phyloP scores from a whole-genome alignment of 257 asterid genomes.

The Nicotiana benthamiana region DNA sequence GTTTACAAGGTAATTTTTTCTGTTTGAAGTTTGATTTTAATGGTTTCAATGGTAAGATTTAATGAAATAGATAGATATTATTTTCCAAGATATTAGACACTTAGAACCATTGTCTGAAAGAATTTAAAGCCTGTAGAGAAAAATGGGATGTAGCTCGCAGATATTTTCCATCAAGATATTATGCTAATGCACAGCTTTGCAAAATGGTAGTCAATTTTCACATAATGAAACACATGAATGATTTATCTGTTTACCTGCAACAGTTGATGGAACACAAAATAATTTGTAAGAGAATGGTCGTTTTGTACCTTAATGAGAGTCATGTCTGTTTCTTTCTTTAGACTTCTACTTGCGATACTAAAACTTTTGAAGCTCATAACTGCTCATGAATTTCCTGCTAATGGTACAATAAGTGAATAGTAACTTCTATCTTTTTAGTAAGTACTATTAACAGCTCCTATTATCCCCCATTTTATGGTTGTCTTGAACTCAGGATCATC shows the following conservation, averaged over 20 bases:
- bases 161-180: background rate
- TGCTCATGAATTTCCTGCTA: background rate
- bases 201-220: background rate
- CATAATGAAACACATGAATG: background rate
- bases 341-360: background rate
- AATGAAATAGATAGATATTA: background rate
- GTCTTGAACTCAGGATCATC: constrained; percentile 51
- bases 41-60: constrained; percentile 14
- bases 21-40: constrained; percentile 38
- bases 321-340: background rate
- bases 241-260: background rate
- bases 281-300: background rate
- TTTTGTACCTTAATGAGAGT: background rate
- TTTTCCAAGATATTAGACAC: background rate
- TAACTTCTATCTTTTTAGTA: background rate
- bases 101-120: background rate
- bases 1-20: constrained; percentile 30
- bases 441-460: background rate
- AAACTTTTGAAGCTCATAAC: background rate
- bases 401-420: background rate
- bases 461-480: constrained; percentile 6
- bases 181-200: background rate
- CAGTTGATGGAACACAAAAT: background rate
- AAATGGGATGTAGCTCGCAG: background rate
- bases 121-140: background rate